Percentiles rank a stretch among this genome's conserved stretches.
Evolutionary conservation across 2,329 filamentous ascomycete genomes (phyloP).

Genomic region (Exophiala lecanii-corni): DNA sequence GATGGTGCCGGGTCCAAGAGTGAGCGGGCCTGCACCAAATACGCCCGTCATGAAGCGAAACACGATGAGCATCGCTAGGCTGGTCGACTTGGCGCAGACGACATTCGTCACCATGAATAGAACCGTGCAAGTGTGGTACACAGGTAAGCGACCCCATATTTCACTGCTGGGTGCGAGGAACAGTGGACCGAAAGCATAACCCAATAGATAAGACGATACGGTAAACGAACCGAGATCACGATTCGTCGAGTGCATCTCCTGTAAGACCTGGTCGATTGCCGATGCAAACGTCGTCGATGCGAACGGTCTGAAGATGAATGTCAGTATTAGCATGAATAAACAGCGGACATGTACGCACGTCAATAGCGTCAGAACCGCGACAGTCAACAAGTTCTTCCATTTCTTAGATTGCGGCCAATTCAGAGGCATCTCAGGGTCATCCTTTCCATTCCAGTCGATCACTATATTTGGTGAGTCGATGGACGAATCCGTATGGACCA

Average conservation of each 20-base stretch:
- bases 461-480: constrained; percentile 28
- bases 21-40: constrained; percentile 54
- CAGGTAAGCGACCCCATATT: constrained; percentile 51
- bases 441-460: constrained; percentile 50
- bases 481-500: no score
- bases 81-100: constrained; percentile 53
- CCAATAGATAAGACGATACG: constrained; percentile 53
- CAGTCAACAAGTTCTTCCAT: constrained; percentile 52
- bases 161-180: constrained; percentile 52
- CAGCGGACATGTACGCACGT: constrained; percentile 32
- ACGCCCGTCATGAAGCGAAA: constrained; percentile 57
- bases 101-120: constrained; percentile 57
- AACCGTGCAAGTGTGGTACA: constrained; percentile 52
- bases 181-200: constrained; percentile 51
- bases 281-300: constrained; percentile 58
- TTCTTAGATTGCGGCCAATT: constrained; percentile 57
- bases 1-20: constrained; percentile 43
- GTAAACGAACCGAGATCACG: constrained; percentile 43
- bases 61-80: constrained; percentile 50
- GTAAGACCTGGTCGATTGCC: constrained; percentile 47
- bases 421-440: constrained; percentile 45
- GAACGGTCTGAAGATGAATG: constrained; percentile 41
- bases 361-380: constrained; percentile 57
- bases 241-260: constrained; percentile 45
- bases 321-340: constrained; percentile 4